These are phyloP conservation scores for Plasmodium vivax DNA, from an alignment of 169 alveolate species.

Conservation along the genomic window DNA sequence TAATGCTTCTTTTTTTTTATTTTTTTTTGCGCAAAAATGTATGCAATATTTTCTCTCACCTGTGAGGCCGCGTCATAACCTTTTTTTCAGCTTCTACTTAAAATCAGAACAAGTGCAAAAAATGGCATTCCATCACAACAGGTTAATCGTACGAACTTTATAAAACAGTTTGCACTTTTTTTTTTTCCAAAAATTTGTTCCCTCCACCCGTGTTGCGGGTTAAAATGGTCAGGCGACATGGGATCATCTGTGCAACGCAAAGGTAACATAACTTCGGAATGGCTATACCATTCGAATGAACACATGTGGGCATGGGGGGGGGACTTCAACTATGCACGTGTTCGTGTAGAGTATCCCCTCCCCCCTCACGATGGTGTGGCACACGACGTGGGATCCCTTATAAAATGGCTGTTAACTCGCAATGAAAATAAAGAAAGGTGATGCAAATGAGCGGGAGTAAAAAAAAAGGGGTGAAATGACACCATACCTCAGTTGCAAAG, in stretches of 20 bases:
- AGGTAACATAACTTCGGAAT: background rate
- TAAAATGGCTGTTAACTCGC: background rate
- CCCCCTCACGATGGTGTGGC: background rate
- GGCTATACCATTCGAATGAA: background rate
- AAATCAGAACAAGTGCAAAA: background rate
- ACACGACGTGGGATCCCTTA: background rate
- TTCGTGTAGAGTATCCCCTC: background rate
- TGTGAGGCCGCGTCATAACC: background rate
- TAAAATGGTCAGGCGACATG: background rate
- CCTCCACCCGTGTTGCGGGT: background rate
- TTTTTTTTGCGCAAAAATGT: background rate
- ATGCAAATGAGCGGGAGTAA: background rate
- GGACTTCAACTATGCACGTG: background rate
- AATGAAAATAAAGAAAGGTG: background rate
- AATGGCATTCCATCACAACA: background rate
- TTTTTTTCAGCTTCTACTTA: background rate
- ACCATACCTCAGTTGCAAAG: background rate
- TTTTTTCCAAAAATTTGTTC: background rate
- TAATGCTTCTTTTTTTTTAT: too few species aligned
- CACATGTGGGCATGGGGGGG: background rate
- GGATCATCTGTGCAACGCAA: background rate
- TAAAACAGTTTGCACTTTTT: background rate
- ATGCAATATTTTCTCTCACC: background rate
- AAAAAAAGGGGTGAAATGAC: background rate
- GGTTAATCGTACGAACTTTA: background rate